phyloP scores from a whole-genome alignment of 108 stramenopile genomes.

The Aurantiochytrium sp. region DNA sequence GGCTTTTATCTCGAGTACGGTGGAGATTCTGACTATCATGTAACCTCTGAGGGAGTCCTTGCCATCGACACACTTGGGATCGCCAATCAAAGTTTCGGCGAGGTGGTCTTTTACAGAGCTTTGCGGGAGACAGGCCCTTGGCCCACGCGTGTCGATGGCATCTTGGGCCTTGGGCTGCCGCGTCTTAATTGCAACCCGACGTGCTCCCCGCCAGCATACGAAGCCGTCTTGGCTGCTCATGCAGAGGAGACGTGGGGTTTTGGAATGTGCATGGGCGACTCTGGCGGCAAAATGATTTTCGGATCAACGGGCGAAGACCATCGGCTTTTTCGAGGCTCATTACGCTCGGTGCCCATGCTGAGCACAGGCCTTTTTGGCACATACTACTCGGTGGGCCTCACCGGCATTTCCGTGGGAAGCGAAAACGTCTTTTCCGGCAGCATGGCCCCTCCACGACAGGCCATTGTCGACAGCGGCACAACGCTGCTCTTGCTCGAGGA shows the following conservation, averaged over 20 bases:
- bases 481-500: background rate
- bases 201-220: background rate
- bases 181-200: constrained; percentile 7
- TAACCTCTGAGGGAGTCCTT: background rate
- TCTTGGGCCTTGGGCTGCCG: background rate
- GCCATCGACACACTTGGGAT: background rate
- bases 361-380: background rate
- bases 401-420: background rate
- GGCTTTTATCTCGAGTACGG: background rate
- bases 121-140: background rate
- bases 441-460: background rate
- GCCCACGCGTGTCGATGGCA: constrained; percentile 7
- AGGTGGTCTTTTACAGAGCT: background rate
- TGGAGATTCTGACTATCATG: background rate
- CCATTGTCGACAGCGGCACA: background rate
- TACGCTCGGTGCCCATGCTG: background rate
- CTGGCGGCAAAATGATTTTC: background rate
- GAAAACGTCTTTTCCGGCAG: background rate
- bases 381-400: background rate
- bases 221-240: background rate
- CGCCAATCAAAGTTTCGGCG: background rate
- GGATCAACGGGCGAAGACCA: background rate
- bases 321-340: background rate
- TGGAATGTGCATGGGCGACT: background rate
- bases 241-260: background rate